Percentiles rank a stretch among this genome's conserved stretches.
phyloP scores from a whole-genome alignment of 768 basidiomycete species.

The Artomyces pyxidatus region DNA sequence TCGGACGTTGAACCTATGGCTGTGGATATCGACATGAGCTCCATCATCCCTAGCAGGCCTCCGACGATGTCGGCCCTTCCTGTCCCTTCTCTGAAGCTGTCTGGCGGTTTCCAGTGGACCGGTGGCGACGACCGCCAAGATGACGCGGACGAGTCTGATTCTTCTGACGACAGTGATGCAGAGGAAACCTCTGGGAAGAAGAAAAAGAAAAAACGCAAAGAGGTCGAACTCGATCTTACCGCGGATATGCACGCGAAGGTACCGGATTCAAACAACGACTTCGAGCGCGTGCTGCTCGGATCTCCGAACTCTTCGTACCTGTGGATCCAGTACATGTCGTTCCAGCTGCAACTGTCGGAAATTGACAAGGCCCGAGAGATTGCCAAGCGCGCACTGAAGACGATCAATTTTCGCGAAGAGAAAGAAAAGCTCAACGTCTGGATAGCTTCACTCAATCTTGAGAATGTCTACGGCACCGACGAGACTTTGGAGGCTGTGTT shows the following conservation, averaged over 20 bases:
- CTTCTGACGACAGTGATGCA: slow-evolving; percentile 40
- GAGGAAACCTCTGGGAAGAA: slow-evolving; percentile 45
- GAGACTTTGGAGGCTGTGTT: slow-evolving; percentile 73
- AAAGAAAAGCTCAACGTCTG: slow-evolving; percentile 94
- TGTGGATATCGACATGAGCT: slow-evolving; percentile 31
- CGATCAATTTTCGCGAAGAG: slow-evolving; percentile 94
- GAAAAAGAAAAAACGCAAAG: slow-evolving; percentile 60
- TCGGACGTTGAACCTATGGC: slow-evolving; percentile 28
- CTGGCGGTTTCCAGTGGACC: slow-evolving; percentile 70
- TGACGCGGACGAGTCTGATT: slow-evolving; percentile 35
- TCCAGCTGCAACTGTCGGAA: slow-evolving; percentile 95
- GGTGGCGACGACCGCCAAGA: slow-evolving; percentile 25
- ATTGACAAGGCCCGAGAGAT: slow-evolving; percentile 90
- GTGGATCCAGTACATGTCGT: slow-evolving; percentile 99
- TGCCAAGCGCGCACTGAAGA: slow-evolving; percentile 72
- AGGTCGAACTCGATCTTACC: slow-evolving; percentile 74
- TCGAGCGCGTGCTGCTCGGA: slow-evolving; percentile 85
- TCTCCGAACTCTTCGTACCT: slow-evolving; percentile 96
- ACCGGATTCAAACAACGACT: slow-evolving; percentile 91
- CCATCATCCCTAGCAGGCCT: background rate
- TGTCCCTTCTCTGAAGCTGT: slow-evolving; percentile 38
- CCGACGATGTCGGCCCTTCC: background rate
- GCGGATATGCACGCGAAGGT: slow-evolving; percentile 78
- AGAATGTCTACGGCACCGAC: slow-evolving; percentile 86
- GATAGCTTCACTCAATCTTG: slow-evolving; percentile 93